Base-by-base conservation (phyloP, 2,329 filamentous ascomycete genomes). In the Tolypocladium endophyticum region DNA sequence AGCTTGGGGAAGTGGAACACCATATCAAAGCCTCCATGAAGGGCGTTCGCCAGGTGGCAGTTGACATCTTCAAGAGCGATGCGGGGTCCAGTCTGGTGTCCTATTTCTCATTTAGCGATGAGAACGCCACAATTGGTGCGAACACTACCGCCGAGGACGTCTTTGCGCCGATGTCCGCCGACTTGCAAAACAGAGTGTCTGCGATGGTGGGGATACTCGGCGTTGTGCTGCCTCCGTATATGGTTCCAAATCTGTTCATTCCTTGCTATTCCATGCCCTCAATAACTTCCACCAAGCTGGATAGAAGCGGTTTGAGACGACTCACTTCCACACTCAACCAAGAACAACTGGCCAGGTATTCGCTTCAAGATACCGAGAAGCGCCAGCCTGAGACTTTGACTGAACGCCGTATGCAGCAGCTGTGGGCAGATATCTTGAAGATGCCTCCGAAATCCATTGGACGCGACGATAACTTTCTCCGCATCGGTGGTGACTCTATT, bases 31-130 rank as follows among this genome's bases (percentile, higher is more conserved):
- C 41, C n/a, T 7, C 41, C 41, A 20, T 43, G 4, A n/a, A 43
- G 9, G 41, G 23, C 20, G 41, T 14, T 18, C 45, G 39, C 11
- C 28, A 65, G 18, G 47, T 67, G 7, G 62, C 69, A 2, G 36
- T 68, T 36, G 57, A 45, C 9, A 58, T 43, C 1, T 72, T 73
- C 64, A 66, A 68, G 58, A 55, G 61, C 1, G 68, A 71, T 5
- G 36, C n/a, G 1, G 54, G 36, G 1, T 39, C 39, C 35, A 57
- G 18, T 14, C 39, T 57, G n/a, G 28, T 38, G 16, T 23, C 39
- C 14, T 57, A 50, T 28, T n/a, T 43, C 23, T 45, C 43, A 12
- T 45, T 25, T 11, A 45, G 43, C 23, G n/a, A 25, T 50, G 38
- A 38, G 11, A 33, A 12, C 23, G 5, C 9, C 56, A 33, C 8